Evolutionary conservation across 2,329 filamentous ascomycete species (phyloP).

Genomic region (Dothistroma septosporum): DNA sequence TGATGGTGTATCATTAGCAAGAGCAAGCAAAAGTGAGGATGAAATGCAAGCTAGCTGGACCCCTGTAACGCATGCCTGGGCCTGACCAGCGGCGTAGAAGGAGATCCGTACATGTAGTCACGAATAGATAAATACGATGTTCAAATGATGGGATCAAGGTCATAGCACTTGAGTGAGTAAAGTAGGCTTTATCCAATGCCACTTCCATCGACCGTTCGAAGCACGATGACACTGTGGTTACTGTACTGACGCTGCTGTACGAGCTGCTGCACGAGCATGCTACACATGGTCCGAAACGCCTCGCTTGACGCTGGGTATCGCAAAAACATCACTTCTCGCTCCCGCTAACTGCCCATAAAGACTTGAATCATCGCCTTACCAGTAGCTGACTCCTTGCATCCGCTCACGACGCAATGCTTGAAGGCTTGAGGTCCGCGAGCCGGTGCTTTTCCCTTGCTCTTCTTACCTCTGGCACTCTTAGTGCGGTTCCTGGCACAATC

Average conservation of each 20-base stretch:
- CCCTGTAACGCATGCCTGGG: no score
- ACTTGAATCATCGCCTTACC: conserved; percentile 24
- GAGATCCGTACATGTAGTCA: no score
- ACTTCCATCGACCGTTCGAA: neutral
- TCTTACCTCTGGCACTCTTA: conserved; percentile 23
- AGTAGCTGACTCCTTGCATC: conserved; percentile 31
- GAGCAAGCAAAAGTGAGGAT: neutral
- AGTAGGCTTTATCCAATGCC: neutral
- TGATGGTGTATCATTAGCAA: neutral
- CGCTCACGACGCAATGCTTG: conserved; percentile 45
- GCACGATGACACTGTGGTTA: neutral
- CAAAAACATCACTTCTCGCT: neutral
- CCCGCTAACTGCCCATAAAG: conserved; percentile 27
- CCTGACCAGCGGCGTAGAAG: no score
- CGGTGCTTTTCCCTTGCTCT: conserved; percentile 37
- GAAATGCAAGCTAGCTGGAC: no score
- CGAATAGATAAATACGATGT: no score
- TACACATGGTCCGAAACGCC: neutral
- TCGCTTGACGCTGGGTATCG: neutral
- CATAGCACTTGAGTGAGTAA: neutral
- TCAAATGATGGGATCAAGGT: no score
- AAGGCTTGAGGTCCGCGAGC: conserved; percentile 32
- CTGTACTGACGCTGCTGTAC: neutral
- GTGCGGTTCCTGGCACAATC: conserved; percentile 44
- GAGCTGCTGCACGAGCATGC: neutral